Evolutionary conservation across 768 basidiomycete genomes (phyloP).

Genomic region (Pseudohyphozyma bogoriensis): DNA sequence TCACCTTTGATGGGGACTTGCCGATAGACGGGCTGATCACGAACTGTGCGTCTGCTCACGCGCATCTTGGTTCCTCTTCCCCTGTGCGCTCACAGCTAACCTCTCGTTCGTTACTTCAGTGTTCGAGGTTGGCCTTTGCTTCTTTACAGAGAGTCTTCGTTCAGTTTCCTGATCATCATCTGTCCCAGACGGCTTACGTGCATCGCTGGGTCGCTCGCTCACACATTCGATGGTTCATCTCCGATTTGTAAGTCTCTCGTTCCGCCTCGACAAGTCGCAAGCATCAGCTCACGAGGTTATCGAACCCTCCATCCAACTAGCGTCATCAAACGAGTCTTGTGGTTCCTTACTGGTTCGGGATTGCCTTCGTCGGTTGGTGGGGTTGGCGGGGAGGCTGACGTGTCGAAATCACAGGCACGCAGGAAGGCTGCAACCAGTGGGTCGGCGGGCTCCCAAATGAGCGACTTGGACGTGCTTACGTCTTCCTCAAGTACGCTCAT

Average conservation of each 20-base stretch:
- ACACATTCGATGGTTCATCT: conserved; percentile 49
- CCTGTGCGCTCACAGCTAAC: neutral
- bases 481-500: conserved; percentile 46
- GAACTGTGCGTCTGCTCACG: conserved; percentile 49
- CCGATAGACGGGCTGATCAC: conserved; percentile 47
- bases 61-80: neutral
- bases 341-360: conserved; percentile 49
- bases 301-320: conserved; percentile 40
- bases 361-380: neutral
- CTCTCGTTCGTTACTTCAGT: neutral
- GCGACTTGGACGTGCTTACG: conserved; percentile 52
- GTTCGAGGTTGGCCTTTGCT: neutral
- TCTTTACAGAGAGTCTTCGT: neutral
- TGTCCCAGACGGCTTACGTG: conserved; percentile 35
- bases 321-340: conserved; percentile 52
- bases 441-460: conserved; percentile 50
- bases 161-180: neutral
- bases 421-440: conserved; percentile 56
- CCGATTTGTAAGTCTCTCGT: neutral
- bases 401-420: conserved; percentile 11
- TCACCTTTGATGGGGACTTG: conserved; percentile 40
- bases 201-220: conserved; percentile 53
- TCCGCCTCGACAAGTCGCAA: neutral
- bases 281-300: neutral
- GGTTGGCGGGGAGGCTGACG: no score